Conservation (phyloP, 2,329 filamentous ascomycete species). For the Geosmithia putterillii region DNA sequence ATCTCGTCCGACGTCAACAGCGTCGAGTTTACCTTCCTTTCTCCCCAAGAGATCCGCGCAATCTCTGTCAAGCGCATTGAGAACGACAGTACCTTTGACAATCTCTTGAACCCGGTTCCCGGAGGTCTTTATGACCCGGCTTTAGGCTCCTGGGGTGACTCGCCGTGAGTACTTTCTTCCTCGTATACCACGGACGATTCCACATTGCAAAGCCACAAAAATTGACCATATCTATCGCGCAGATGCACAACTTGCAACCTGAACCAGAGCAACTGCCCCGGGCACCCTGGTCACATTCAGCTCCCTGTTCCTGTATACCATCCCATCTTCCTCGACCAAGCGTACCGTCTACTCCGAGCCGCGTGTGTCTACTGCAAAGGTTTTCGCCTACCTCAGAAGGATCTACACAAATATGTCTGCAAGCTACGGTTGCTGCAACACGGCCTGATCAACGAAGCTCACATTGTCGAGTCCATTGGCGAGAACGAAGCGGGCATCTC, state of each 20-base stretch:
- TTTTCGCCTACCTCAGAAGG: conserved; percentile 65
- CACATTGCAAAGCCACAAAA: background rate
- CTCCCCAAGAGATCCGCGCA: conserved; percentile 68
- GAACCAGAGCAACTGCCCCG: conserved; percentile 70
- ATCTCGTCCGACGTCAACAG: conserved; percentile 72
- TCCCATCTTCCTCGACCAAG: conserved; percentile 90
- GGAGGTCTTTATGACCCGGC: conserved; percentile 89
- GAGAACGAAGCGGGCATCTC: conserved; percentile 27
- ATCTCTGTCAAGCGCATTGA: conserved; percentile 92
- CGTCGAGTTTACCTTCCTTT: conserved; percentile 83
- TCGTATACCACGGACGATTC: background rate
- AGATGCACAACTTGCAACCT: conserved; percentile 91
- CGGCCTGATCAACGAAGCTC: conserved; percentile 62
- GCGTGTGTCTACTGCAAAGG: conserved; percentile 87
- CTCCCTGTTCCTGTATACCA: conserved; percentile 90
- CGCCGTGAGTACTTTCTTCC: conserved; percentile 42
- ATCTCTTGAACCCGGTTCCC: conserved; percentile 74
- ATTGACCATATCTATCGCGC: background rate
- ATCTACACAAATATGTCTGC: conserved; percentile 70
- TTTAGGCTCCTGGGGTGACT: conserved; percentile 79
- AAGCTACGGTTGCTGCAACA: conserved; percentile 78
- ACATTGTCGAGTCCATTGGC: conserved; percentile 39
- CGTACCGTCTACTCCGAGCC: conserved; percentile 70
- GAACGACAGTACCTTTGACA: conserved; percentile 90
- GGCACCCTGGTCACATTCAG: conserved; percentile 91